Percentiles rank a stretch among this genome's conserved stretches.
These are phyloP conservation scores for Tympanopsis confertula DNA, from an alignment of 2,329 filamentous ascomycete genomes.

Conservation along the genomic window DNA sequence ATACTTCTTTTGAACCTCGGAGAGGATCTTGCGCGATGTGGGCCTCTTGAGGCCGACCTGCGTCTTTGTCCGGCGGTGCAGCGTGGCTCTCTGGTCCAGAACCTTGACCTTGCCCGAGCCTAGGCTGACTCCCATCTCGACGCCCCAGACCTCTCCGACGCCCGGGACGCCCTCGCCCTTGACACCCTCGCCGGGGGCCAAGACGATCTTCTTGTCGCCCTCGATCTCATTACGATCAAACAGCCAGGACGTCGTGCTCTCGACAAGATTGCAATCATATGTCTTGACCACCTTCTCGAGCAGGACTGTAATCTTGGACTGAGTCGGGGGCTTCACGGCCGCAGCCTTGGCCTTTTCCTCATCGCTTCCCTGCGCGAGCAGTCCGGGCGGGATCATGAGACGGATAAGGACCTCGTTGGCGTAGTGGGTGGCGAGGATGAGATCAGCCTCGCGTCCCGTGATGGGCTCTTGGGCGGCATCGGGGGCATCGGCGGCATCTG, in stretches of 20 bases:
- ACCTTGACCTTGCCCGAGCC: constrained; percentile 92
- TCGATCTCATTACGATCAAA: constrained; percentile 98
- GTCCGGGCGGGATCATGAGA: constrained; percentile 81
- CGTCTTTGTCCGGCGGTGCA: constrained; percentile 84
- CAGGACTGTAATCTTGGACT: constrained; percentile 74
- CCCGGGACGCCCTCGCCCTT: constrained; percentile 86
- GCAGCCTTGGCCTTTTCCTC: constrained; percentile 92
- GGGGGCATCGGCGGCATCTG: constrained; percentile 49
- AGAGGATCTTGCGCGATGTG: constrained; percentile 81
- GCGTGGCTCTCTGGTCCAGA: constrained; percentile 74
- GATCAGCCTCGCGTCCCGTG: constrained; percentile 70
- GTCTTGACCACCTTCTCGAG: constrained; percentile 84
- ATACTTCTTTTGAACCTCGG: constrained; percentile 94
- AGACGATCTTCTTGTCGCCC: constrained; percentile 92
- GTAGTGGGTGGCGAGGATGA: constrained; percentile 84
- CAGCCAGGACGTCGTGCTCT: constrained; percentile 95
- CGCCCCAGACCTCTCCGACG: constrained; percentile 90
- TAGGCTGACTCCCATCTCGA: constrained; percentile 86
- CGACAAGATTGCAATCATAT: constrained; percentile 85
- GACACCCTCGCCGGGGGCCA: constrained; percentile 72
- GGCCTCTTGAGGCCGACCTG: constrained; percentile 91
- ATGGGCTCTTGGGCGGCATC: constrained; percentile 52
- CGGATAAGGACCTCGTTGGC: constrained; percentile 89
- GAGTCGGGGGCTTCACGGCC: constrained; percentile 69
- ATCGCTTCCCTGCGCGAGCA: constrained; percentile 71